Conservation (phyloP, 345 rosid genomes). For the Bruguiera parviflora region DNA sequence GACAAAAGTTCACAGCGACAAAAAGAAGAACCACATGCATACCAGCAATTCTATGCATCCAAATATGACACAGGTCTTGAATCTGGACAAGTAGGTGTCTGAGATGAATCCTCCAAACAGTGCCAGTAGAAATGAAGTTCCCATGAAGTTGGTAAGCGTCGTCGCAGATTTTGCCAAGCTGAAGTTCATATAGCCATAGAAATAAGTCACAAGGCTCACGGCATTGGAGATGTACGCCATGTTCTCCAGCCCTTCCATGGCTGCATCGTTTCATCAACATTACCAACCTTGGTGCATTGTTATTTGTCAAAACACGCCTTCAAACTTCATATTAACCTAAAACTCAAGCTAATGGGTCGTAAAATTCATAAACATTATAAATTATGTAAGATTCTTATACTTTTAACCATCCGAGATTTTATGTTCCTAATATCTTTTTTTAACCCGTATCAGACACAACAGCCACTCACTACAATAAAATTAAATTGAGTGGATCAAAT, state of each 20-base stretch:
- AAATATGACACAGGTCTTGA: conserved; percentile 54
- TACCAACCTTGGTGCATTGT: too few species aligned
- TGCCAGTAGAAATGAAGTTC: conserved; percentile 45
- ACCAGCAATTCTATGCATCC: conserved; percentile 53
- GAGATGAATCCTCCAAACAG: conserved; percentile 66
- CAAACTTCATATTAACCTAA: not conserved
- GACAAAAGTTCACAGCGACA: too few species aligned
- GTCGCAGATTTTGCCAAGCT: conserved; percentile 60
- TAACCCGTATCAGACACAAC: too few species aligned
- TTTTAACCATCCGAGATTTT: too few species aligned
- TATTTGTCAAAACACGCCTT: not conserved
- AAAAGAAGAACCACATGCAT: conserved; percentile 1
- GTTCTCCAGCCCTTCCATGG: conserved; percentile 49
- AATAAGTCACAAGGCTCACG: conserved; percentile 51
- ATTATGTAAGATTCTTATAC: too few species aligned
- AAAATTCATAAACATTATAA: too few species aligned
- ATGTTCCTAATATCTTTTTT: too few species aligned
- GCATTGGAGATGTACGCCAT: conserved; percentile 53
- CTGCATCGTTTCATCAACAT: conserved; percentile 24
- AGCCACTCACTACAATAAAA: too few species aligned
- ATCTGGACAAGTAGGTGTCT: conserved; percentile 57
- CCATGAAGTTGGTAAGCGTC: conserved; percentile 61
- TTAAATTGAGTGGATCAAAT: too few species aligned
- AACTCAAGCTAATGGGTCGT: not conserved
- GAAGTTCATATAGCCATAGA: conserved; percentile 62